Conservation (phyloP, 148 eudicot genomes). For the Dysphania ambrosioides region DNA sequence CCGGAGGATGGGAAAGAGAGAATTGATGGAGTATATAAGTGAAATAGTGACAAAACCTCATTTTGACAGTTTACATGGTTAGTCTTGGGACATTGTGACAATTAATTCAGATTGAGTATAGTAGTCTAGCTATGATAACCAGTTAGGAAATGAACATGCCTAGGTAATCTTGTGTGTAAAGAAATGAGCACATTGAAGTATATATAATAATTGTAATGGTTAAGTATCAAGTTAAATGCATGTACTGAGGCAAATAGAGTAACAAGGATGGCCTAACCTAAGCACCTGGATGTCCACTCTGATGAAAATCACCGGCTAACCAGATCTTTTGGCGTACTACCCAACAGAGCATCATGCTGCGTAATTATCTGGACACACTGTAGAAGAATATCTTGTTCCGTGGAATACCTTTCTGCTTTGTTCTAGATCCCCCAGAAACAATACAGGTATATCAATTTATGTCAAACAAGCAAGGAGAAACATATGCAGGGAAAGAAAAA, state of each 20-base stretch:
- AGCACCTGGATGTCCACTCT: not conserved
- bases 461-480: slow-evolving; percentile 5
- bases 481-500: not conserved
- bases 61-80: too few species aligned
- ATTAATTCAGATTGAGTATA: not conserved
- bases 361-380: slow-evolving; percentile 68
- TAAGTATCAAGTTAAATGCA: not conserved
- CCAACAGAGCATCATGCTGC: slow-evolving; percentile 68
- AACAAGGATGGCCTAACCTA: slow-evolving; percentile 20
- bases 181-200: too few species aligned
- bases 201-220: not conserved
- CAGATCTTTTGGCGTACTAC: slow-evolving; percentile 37
- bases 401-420: slow-evolving; percentile 56
- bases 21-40: not conserved
- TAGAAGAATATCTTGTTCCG: slow-evolving; percentile 79
- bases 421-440: slow-evolving; percentile 40
- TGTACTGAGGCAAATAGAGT: not conserved
- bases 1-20: too few species aligned
- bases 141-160: not conserved
- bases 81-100: not conserved
- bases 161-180: too few species aligned
- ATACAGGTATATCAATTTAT: slow-evolving; percentile 1
- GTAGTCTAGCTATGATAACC: not conserved
- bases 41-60: too few species aligned
- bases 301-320: slow-evolving; percentile 21